Conservation (phyloP, 139 green algal genomes). For the Edaphochlamys debaryana region DNA sequence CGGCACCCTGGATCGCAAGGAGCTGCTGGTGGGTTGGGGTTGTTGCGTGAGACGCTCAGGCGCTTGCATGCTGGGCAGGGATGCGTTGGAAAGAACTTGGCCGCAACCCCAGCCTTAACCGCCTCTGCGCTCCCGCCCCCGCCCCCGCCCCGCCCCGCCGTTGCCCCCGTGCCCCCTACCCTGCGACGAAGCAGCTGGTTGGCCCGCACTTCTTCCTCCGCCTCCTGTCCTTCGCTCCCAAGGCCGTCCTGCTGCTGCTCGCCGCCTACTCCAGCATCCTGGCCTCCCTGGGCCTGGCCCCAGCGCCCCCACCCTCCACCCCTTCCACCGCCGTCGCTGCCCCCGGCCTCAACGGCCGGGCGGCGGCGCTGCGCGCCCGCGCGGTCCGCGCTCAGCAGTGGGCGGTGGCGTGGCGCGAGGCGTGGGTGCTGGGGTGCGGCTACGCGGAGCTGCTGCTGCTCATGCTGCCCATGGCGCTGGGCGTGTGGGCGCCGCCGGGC, state of each 20-base stretch:
- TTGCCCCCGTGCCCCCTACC: background rate
- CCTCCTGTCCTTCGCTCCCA: slow-evolving; percentile 28
- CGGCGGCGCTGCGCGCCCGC: background rate
- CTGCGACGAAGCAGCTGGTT: background rate
- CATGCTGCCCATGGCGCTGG: slow-evolving; percentile 25
- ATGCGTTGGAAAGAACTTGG: too few species aligned
- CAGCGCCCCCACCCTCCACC: background rate
- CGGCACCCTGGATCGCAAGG: background rate
- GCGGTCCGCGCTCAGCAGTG: background rate
- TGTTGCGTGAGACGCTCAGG: too few species aligned
- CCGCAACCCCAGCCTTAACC: too few species aligned
- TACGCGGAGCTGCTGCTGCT: slow-evolving; percentile 30
- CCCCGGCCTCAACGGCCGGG: background rate
- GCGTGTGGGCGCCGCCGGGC: slow-evolving; percentile 2
- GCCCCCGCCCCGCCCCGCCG: too few species aligned
- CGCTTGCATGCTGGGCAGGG: too few species aligned
- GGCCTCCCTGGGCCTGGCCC: background rate
- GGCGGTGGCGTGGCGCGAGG: slow-evolving; percentile 26
- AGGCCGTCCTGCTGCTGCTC: slow-evolving; percentile 1
- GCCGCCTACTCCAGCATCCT: background rate
- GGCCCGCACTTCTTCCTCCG: slow-evolving; percentile 17
- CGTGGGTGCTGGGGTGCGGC: slow-evolving; percentile 33
- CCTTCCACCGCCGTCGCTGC: too few species aligned
- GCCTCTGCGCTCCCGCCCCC: too few species aligned
- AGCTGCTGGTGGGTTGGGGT: slow-evolving; percentile 32